Evolutionary conservation across 345 rosid genomes (phyloP).

Genomic region (Murraya paniculata): DNA sequence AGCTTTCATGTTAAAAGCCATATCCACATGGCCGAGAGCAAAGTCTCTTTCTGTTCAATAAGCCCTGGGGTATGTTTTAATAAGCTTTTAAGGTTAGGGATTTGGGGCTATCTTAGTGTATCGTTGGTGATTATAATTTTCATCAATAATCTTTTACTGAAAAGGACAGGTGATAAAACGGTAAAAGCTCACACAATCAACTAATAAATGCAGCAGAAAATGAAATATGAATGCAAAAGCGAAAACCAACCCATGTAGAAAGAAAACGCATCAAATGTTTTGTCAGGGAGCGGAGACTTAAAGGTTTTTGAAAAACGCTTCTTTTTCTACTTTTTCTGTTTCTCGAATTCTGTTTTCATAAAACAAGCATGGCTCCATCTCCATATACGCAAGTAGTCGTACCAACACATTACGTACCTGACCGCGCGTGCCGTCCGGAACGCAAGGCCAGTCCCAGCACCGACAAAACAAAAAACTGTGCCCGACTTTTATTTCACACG

Average conservation of each 20-base stretch:
- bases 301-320: neutral
- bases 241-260: conserved; percentile 8
- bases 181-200: neutral
- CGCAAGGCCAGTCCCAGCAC: conserved; percentile 37
- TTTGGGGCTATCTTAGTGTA: neutral
- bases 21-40: neutral
- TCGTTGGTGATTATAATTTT: neutral
- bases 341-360: conserved; percentile 5
- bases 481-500: conserved; percentile 20
- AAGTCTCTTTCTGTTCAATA: neutral
- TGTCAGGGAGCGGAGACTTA: neutral
- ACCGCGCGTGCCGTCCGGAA: conserved; percentile 82
- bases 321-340: neutral
- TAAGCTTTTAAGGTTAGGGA: neutral
- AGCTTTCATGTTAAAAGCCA: neutral
- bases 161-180: conserved; percentile 6
- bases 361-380: neutral
- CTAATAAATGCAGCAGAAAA: conserved; percentile 14
- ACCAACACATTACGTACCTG: conserved; percentile 27
- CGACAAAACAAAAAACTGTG: conserved; percentile 5
- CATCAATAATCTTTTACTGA: neutral
- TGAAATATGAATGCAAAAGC: conserved; percentile 29
- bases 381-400: conserved; percentile 1
- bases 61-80: neutral
- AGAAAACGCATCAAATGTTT: conserved; percentile 15